Evolutionary conservation across 1,139 yeast genomes (phyloP).

Genomic region (Yamadazyma buinensis): DNA sequence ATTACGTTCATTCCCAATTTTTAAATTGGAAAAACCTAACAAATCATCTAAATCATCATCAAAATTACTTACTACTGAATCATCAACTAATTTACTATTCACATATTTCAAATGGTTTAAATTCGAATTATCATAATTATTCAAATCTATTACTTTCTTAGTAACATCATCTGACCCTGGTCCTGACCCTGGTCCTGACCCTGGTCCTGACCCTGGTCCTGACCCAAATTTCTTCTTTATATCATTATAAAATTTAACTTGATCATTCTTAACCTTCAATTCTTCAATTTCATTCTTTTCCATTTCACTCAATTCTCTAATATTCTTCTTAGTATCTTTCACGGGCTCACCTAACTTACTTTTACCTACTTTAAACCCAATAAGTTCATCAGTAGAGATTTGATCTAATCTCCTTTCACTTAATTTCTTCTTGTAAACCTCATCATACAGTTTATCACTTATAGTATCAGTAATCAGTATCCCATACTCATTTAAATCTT

Average conservation of each 20-base stretch:
- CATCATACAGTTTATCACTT: conserved; percentile 27
- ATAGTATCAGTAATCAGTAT: conserved; percentile 28
- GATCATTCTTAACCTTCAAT: conserved; percentile 23
- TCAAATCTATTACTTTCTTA: conserved; percentile 34
- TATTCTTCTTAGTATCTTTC: conserved; percentile 5
- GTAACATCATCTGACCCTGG: conserved; percentile 4
- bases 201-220: too few relatives aligned
- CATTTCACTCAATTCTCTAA: conserved; percentile 21
- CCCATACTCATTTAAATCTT: conserved; percentile 42
- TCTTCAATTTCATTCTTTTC: conserved; percentile 26
- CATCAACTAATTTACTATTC: conserved; percentile 20
- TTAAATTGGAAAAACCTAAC: too few relatives aligned
- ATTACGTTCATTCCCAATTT: too few relatives aligned
- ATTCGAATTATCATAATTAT: conserved; percentile 28
- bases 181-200: too few relatives aligned
- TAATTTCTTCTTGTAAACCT: conserved; percentile 17
- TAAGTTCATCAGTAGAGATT: conserved; percentile 25
- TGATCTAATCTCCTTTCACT: conserved; percentile 20
- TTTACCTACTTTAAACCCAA: conserved; percentile 37
- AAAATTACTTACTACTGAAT: not conserved
- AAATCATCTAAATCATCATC: conserved; percentile 8
- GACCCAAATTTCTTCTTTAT: conserved; percentile 31
- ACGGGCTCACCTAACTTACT: conserved; percentile 11
- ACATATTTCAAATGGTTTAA: conserved; percentile 22
- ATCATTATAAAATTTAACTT: conserved; percentile 25